Evolutionary conservation across 2,329 filamentous ascomycete genomes (phyloP).

Genomic region (Epichloe typhina): DNA sequence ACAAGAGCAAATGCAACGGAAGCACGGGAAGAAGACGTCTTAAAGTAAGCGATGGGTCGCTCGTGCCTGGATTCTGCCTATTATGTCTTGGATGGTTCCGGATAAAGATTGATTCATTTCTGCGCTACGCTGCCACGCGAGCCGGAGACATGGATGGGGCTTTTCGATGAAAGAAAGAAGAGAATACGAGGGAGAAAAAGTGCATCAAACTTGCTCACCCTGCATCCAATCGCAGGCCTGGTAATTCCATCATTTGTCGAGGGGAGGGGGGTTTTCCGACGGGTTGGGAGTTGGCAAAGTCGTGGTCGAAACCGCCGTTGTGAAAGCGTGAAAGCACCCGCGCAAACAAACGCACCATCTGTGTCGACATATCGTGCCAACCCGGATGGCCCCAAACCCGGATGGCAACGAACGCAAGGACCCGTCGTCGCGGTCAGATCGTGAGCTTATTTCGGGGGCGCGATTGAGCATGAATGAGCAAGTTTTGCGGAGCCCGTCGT

Average conservation of each 20-base stretch:
- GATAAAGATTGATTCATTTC: neutral
- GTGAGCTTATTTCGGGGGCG: neutral
- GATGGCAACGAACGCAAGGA: neutral
- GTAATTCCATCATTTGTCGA: neutral
- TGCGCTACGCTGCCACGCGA: neutral
- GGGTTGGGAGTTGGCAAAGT: too few species aligned
- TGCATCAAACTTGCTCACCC: constrained; percentile 1
- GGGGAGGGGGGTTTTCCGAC: too few species aligned
- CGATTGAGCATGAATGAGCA: constrained; percentile 25
- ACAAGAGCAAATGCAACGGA: neutral
- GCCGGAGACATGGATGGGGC: neutral
- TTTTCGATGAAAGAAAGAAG: neutral
- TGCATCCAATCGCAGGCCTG: neutral
- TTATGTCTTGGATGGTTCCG: neutral
- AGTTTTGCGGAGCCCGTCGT: constrained; percentile 15
- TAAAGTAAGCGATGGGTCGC: neutral
- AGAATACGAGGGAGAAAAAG: neutral
- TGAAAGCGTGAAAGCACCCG: too few species aligned
- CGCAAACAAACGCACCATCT: too few species aligned
- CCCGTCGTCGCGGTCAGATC: neutral
- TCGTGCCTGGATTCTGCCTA: neutral
- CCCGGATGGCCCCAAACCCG: too few species aligned
- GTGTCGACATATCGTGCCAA: too few species aligned
- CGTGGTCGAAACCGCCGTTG: too few species aligned
- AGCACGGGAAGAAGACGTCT: neutral